Evolutionary conservation across 2,329 filamentous ascomycete genomes (phyloP).

Genomic region (Biscogniauxia sp.): DNA sequence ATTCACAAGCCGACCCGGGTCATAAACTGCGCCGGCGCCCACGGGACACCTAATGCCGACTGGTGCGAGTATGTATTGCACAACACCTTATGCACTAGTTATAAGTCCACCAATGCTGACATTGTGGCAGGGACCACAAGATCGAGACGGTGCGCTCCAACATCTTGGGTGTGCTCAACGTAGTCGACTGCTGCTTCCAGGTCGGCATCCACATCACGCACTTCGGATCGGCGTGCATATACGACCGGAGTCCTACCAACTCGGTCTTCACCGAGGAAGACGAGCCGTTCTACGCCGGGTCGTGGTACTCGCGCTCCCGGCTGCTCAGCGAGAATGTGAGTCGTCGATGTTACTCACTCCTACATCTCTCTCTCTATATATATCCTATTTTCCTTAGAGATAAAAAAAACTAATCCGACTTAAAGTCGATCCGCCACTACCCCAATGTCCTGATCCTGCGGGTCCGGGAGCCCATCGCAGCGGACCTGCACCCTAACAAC

Average conservation of each 20-base stretch:
- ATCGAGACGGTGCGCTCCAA: conserved; percentile 13
- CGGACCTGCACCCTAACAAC: conserved; percentile 9
- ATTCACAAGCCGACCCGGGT: conserved; percentile 6
- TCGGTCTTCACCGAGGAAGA: conserved; percentile 9
- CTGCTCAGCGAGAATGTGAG: conserved; percentile 8
- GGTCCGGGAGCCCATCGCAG: conserved; percentile 5
- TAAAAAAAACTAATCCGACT: no score
- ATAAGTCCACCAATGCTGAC: no score
- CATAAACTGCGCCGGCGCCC: conserved; percentile 14
- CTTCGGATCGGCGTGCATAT: conserved; percentile 14
- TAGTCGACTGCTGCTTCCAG: conserved; percentile 12
- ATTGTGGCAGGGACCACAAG: conserved; percentile 4
- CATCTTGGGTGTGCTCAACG: conserved; percentile 10
- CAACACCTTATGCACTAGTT: no score
- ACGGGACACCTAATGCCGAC: conserved; percentile 10
- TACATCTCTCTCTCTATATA: no score
- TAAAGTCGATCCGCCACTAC: conserved; percentile 10
- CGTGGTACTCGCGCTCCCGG: conserved; percentile 9
- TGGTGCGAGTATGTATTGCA: conserved; percentile 8
- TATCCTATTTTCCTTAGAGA: no score
- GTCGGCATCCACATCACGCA: conserved; percentile 14
- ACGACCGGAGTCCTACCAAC: background rate
- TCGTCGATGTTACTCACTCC: background rate
- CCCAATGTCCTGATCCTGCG: conserved; percentile 10
- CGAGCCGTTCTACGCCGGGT: conserved; percentile 9